Evolutionary conservation across 2,329 filamentous ascomycete genomes (phyloP), one percentile per base, ranked within the genome.

Genomic region (Aspergillus jensenii): DNA sequence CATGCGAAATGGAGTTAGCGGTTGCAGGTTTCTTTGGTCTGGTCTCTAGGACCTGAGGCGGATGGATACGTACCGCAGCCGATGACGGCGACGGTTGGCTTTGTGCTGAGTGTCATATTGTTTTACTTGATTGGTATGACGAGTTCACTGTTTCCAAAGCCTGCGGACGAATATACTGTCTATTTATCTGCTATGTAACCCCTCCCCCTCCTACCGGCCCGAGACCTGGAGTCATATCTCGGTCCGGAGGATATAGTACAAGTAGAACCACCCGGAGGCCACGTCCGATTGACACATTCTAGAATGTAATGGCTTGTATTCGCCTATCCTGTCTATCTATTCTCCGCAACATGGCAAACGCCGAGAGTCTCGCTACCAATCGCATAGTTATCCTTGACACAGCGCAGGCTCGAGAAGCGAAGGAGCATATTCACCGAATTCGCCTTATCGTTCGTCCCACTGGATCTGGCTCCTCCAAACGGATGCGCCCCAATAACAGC

Each of bases 401-500:
- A 82, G 59, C 87, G 78, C 59, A 82, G 78, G 70, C 85, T 89
- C 53, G 87, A 84, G 69, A 89, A 89, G 49, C 87, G 79, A 56
- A 78, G 80, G 65, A 90, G 70, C 57, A 87, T 72, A 68, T 84
- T 84, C 65, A 79, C 72, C 68, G 84, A 87, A 35, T 87, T 87
- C 17, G 87, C 86, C 80, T 89, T 90, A 76, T 90, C 88, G 71
- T 90, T 90, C 21, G 87, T 90, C 25, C 87, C 87, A 60, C 84
- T 87, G 6, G 86, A 86, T 62, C 88, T 79, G 12, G 85, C 82
- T 53, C 87, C 87, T 21, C 87, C 87, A 70, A 90, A 90, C 4
- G 87, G 84, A 77, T 90, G 87, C 77, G 90, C 88, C 14, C 87
- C 87, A 7, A 90, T 87, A 23, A 90, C 86, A 15, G 87, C 87